These are phyloP conservation scores for Malus hybrid DNA, from an alignment of 331 rosid genomes.

Conservation along the genomic window DNA sequence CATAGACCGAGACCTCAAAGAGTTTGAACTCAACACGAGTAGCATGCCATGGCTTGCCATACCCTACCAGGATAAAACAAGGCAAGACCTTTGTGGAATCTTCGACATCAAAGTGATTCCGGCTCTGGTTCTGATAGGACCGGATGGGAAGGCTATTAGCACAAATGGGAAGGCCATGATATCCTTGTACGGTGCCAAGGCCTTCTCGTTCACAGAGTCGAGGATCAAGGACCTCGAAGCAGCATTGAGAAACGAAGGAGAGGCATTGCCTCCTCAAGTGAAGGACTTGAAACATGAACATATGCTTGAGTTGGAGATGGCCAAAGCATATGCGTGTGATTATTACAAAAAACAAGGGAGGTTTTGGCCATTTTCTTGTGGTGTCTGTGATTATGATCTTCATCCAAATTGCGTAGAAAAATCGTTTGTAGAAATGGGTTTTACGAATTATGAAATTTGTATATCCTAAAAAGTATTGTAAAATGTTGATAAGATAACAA, in stretches of 20 bases:
- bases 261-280: conserved; percentile 63
- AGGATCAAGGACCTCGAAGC: conserved; percentile 61
- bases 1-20: conserved; percentile 63
- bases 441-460: neutral
- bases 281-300: conserved; percentile 86
- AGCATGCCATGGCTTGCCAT: conserved; percentile 87
- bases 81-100: conserved; percentile 72
- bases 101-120: conserved; percentile 68
- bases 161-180: conserved; percentile 53
- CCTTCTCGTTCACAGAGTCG: conserved; percentile 74
- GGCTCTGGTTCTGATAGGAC: conserved; percentile 61
- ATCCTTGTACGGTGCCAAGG: conserved; percentile 69
- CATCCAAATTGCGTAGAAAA: conserved; percentile 70
- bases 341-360: conserved; percentile 59
- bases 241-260: conserved; percentile 67
- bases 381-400: conserved; percentile 84
- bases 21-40: conserved; percentile 45
- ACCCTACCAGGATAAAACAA: conserved; percentile 62
- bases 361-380: conserved; percentile 93
- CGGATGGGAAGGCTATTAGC: conserved; percentile 55
- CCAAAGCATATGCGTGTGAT: conserved; percentile 84
- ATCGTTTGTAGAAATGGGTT: neutral
- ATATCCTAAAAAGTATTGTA: neutral
- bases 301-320: conserved; percentile 72
- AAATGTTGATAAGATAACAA: neutral